These are phyloP conservation scores for Zygnema cylindricum DNA, from an alignment of 139 green algal genomes.

Conservation along the genomic window DNA sequence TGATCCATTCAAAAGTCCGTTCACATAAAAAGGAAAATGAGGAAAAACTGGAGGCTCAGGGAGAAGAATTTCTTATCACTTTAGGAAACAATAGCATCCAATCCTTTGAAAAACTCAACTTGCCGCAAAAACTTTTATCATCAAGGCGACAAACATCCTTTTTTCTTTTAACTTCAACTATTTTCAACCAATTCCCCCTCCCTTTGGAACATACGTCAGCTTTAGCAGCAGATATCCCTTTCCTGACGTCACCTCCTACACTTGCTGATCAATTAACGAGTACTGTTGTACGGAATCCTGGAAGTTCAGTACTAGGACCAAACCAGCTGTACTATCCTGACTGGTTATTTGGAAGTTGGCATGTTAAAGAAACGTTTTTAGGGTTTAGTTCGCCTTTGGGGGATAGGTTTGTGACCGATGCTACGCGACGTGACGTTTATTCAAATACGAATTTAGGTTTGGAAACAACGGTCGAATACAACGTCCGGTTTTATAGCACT, in stretches of 20 bases:
- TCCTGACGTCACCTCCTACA: neutral
- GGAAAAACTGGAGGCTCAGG: too few relatives aligned
- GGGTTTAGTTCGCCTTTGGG: slow-evolving; percentile 7
- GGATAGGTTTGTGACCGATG: neutral
- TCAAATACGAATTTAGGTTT: neutral
- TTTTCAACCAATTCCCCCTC: too few relatives aligned
- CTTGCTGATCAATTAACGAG: neutral
- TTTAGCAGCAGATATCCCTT: neutral
- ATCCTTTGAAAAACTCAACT: too few relatives aligned
- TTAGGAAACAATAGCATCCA: too few relatives aligned
- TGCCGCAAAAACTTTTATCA: too few relatives aligned
- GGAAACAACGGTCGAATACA: slow-evolving; percentile 1
- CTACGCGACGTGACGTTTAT: neutral
- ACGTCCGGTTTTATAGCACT: slow-evolving; percentile 24
- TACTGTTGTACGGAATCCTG: neutral
- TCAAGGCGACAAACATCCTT: too few relatives aligned
- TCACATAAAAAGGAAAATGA: too few relatives aligned
- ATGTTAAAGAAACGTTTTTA: neutral
- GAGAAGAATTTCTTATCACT: too few relatives aligned
- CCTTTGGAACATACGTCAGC: too few relatives aligned
- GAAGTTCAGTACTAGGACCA: neutral
- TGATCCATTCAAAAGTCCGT: too few relatives aligned
- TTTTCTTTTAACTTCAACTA: too few relatives aligned
- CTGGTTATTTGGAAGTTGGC: slow-evolving; percentile 21
- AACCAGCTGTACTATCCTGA: slow-evolving; percentile 26